These are phyloP conservation scores for Coemansia sp. DNA, from an alignment of 192 early-diverging fungal species.

Conservation along the genomic window DNA sequence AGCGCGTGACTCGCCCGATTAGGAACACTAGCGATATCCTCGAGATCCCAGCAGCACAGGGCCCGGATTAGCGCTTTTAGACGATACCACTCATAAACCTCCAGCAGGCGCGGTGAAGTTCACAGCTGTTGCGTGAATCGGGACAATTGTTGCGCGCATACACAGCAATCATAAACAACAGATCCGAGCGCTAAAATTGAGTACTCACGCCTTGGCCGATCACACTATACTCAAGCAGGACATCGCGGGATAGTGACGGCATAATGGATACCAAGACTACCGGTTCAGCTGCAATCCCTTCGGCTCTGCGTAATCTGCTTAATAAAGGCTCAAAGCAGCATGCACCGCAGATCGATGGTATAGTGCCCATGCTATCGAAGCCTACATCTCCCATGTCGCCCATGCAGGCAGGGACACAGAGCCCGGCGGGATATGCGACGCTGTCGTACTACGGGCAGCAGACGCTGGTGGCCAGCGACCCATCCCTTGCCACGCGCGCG, in stretches of 20 bases:
- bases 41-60: too few relatives aligned
- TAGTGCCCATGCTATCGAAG: conserved; percentile 49
- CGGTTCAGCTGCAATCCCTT: conserved; percentile 39
- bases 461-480: conserved; percentile 42
- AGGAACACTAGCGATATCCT: too few relatives aligned
- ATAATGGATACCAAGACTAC: conserved; percentile 38
- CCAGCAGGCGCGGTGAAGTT: too few relatives aligned
- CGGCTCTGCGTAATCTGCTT: conserved; percentile 47
- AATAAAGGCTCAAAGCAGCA: conserved; percentile 38
- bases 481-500: conserved; percentile 29
- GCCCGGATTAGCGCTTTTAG: too few relatives aligned
- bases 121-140: too few relatives aligned
- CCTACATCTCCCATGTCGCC: conserved; percentile 16
- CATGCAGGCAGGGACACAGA: conserved; percentile 30
- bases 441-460: conserved; percentile 37
- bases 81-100: too few relatives aligned
- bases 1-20: too few relatives aligned
- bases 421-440: conserved; percentile 20
- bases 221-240: conserved; percentile 9
- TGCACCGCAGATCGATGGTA: conserved; percentile 56
- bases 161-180: too few relatives aligned
- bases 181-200: too few relatives aligned
- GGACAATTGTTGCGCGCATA: too few relatives aligned
- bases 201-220: neutral
- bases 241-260: neutral